Evolutionary conservation across 2,329 filamentous ascomycete genomes (phyloP), one percentile per base, ranked within the genome.

Genomic region (Arthrobotrys megalospora): DNA sequence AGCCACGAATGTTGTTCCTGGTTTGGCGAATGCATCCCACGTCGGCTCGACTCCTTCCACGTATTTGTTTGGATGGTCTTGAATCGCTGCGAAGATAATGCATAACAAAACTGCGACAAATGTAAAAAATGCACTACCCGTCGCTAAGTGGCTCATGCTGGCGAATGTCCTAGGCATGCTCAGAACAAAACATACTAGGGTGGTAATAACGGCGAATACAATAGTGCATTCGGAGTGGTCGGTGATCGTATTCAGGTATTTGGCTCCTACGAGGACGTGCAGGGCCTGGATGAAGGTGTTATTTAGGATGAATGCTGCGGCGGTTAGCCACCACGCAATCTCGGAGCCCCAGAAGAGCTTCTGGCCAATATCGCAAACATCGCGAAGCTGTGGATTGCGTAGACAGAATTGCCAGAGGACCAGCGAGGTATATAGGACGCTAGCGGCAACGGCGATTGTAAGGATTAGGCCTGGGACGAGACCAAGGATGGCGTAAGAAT

Each of bases 321-420:
- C 94, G 0, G 89, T 91, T 34, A 86, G 86, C 83, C 88, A 91
- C 89, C 89, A 91, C 2, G 88, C 89, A 24, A 73, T 73, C 19
- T 73, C 69, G n/a, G 71, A 76, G 80, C 91, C 91, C 91, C 92
- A 96, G 85, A 97, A 97, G 21, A 97, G 89, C 88, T 94, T 94
- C 84, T 97, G 93, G n/a, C 94, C 94, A 83, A 97, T 92, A 83
- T 97, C 94, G 83, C 94, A 97, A 12, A 97, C 93, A 85, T 97
- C 94, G 81, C 93, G 91, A 76, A 97, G 91, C 84, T 97, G 93
- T 0, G 94, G 94, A 83, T 97, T 93, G 58, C 93, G 90, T 73
- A 97, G 86, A 83, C 94, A 97, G 82, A 97, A 97, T 83, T 94
- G 90, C 94, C 92, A 94, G 19, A 87, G 82, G 1, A 86, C 83